Evolutionary conservation across 2,329 filamentous ascomycete species (phyloP).

Genomic region (Fusarium globosum): DNA sequence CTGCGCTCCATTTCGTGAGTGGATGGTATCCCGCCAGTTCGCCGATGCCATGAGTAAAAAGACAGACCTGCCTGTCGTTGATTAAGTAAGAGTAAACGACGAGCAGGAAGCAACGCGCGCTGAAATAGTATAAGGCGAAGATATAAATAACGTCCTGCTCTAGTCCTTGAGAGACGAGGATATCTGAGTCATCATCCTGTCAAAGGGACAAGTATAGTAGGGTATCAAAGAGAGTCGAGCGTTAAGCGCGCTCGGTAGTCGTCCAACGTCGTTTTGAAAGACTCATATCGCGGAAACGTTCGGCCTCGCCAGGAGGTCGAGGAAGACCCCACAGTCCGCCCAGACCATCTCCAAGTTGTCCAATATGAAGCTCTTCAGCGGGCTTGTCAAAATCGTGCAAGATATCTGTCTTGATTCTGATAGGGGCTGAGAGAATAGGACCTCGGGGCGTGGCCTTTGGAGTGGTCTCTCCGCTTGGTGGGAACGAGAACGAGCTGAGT

Average conservation of each 20-base stretch:
- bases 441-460: conserved; percentile 40
- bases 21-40: conserved; percentile 36
- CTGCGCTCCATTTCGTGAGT: conserved; percentile 21
- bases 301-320: conserved; percentile 57
- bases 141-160: conserved; percentile 15
- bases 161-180: conserved; percentile 5
- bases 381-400: conserved; percentile 44
- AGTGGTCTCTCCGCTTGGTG: conserved; percentile 29
- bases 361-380: conserved; percentile 48
- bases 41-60: conserved; percentile 42
- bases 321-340: conserved; percentile 60
- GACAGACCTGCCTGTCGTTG: conserved; percentile 38
- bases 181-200: conserved; percentile 23
- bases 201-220: conserved; percentile 7
- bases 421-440: conserved; percentile 50
- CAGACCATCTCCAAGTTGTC: conserved; percentile 51
- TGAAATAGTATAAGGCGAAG: conserved; percentile 31
- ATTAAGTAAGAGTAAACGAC: conserved; percentile 21
- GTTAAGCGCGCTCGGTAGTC: conserved; percentile 58
- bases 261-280: conserved; percentile 67
- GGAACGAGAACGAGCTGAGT: conserved; percentile 36
- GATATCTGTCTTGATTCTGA: conserved; percentile 50
- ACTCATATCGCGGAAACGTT: conserved; percentile 58
- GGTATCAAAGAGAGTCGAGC: conserved; percentile 7
- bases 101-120: conserved; percentile 40